Evolutionary conservation across 1,284 basidiomycete genomes (phyloP).

Genomic region (Psilocybe mexicana): DNA sequence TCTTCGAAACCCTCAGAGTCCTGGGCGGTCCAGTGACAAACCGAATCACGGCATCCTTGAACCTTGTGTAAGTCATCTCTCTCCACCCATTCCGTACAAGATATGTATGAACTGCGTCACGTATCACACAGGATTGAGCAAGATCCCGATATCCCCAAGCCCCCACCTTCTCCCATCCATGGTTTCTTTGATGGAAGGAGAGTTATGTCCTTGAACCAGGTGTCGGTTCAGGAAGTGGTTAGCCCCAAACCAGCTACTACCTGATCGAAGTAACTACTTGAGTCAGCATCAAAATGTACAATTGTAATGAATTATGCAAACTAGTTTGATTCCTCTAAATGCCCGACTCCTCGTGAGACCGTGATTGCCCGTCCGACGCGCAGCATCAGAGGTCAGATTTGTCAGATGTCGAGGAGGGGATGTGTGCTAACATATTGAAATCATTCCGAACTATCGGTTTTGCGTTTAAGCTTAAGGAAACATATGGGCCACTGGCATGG

Average conservation of each 20-base stretch:
- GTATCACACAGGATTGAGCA: conserved; percentile 12
- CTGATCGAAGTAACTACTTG: not conserved
- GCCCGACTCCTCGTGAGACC: too few relatives aligned
- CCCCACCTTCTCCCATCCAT: conserved; percentile 13
- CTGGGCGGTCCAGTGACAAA: conserved; percentile 22
- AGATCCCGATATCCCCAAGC: conserved; percentile 16
- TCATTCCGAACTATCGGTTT: too few relatives aligned
- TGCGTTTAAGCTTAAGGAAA: too few relatives aligned
- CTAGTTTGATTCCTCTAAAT: too few relatives aligned
- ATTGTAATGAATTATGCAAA: too few relatives aligned
- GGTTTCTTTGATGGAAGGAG: conserved; percentile 26
- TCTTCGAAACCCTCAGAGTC: conserved; percentile 22
- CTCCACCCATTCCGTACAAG: not conserved
- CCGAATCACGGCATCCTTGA: conserved; percentile 27
- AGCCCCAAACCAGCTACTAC: not conserved
- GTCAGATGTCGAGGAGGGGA: too few relatives aligned
- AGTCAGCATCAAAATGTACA: too few relatives aligned
- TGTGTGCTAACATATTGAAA: too few relatives aligned
- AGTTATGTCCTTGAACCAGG: conserved; percentile 24
- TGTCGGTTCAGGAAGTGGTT: conserved; percentile 13
- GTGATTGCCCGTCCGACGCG: too few relatives aligned
- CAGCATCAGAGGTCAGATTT: too few relatives aligned
- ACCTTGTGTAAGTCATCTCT: conserved; percentile 26
- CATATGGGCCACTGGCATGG: too few relatives aligned
- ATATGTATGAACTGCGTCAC: not conserved